A percentile compares a stretch with the other conserved stretches of the same genome.
Evolutionary conservation across 345 rosid species (phyloP).

Genomic region (Ailanthus altissimus): DNA sequence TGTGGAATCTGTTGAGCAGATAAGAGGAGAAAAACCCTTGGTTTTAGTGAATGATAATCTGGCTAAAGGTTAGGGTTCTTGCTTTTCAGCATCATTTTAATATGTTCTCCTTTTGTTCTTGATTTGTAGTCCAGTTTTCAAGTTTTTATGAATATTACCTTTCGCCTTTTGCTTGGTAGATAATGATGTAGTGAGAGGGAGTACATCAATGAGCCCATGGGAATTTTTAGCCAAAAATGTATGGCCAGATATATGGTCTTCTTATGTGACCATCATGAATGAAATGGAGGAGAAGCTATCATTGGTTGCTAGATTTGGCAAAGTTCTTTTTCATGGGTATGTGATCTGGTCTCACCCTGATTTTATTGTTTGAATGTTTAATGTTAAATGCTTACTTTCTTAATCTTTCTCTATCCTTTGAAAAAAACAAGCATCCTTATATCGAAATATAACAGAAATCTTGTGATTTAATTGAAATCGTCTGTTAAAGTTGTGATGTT

Average conservation of each 20-base stretch:
- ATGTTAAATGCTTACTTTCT: background rate
- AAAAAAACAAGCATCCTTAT: background rate
- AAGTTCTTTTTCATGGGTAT: conserved; percentile 47
- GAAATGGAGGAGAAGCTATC: conserved; percentile 37
- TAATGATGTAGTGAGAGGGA: conserved; percentile 22
- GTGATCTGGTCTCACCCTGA: conserved; percentile 13
- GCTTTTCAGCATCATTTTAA: background rate
- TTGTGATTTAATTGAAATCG: background rate
- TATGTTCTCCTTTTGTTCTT: conserved; percentile 11
- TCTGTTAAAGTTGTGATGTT: background rate
- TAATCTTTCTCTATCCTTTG: background rate
- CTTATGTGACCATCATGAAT: conserved; percentile 37
- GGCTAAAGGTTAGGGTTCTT: conserved; percentile 31
- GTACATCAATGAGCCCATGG: conserved; percentile 36
- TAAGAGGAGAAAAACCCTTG: conserved; percentile 33
- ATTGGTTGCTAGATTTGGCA: conserved; percentile 65
- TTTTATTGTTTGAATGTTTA: background rate
- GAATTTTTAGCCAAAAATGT: conserved; percentile 46
- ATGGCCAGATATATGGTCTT: conserved; percentile 43
- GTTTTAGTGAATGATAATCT: conserved; percentile 35
- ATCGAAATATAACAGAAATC: background rate
- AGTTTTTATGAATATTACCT: background rate
- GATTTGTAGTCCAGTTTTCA: background rate
- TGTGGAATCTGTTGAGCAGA: conserved; percentile 30
- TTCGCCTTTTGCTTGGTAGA: conserved; percentile 6